Percentiles rank a stretch among this genome's conserved stretches.
Evolutionary conservation across 2,329 filamentous ascomycete species (phyloP).

Genomic region (Penicillium sp.): DNA sequence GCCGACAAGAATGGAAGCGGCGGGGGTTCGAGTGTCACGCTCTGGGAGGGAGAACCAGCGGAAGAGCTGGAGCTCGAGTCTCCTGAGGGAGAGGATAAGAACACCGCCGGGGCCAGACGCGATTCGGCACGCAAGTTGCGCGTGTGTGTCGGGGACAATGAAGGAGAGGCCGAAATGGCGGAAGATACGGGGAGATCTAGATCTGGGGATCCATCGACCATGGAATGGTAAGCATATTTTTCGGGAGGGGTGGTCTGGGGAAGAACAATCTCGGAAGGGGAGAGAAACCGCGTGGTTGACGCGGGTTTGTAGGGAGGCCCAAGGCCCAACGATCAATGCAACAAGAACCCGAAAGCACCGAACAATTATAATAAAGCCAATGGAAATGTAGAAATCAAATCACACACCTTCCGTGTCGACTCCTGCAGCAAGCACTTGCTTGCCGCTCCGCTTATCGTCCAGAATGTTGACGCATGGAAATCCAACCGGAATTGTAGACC

Average conservation of each 20-base stretch:
- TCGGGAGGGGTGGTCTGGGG: constrained; percentile 7
- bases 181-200: constrained; percentile 38
- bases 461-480: constrained; percentile 50
- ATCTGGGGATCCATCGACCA: constrained; percentile 29
- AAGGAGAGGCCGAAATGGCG: constrained; percentile 39
- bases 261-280: constrained; percentile 7
- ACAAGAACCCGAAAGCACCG: not conserved
- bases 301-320: constrained; percentile 5
- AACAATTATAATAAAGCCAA: constrained; percentile 6
- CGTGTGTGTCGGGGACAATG: constrained; percentile 28
- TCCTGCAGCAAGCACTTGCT: constrained; percentile 50
- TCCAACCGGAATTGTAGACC: constrained; percentile 31
- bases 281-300: constrained; percentile 18
- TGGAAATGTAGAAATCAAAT: constrained; percentile 10
- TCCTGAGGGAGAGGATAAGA: constrained; percentile 37
- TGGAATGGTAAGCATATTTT: constrained; percentile 14
- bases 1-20: constrained; percentile 34
- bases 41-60: constrained; percentile 35
- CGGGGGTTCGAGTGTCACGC: constrained; percentile 30
- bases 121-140: constrained; percentile 31
- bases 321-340: constrained; percentile 7
- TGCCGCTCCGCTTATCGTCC: constrained; percentile 46
- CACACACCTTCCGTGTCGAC: constrained; percentile 49
- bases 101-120: constrained; percentile 30
- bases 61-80: constrained; percentile 35